Evolutionary conservation across 805 yeast genomes (phyloP), one percentile per base, ranked within the genome.

Genomic region (Debaryomyces maramus): DNA sequence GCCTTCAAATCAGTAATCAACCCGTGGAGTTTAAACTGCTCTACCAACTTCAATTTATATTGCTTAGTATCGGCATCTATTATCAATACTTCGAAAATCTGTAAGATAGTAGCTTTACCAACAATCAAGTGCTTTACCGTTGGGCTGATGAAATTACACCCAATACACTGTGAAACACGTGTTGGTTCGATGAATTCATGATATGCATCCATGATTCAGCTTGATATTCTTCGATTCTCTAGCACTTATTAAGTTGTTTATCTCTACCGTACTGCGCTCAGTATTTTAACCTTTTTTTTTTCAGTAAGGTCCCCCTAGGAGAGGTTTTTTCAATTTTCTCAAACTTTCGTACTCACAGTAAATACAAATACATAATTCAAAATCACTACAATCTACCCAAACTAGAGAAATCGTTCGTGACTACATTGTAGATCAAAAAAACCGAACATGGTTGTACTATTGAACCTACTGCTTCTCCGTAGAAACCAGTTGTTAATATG

Each of bases 121-220:
- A 85, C 77, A 11, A 88, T 64, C 52, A 90, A 65, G 48, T 84
- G 85, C 47, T 69, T 71, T 23, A 53, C 57, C 1, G 60, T 56
- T 1, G 75, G 53, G 3, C 67, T 62, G 2, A 78, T 70, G 49
- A 79, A 75, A 45, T 76, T 59, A 34, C 83, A 77, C 6, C 78
- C 66, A 17, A 81, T 47, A 33, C 84, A 72, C 45, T 77, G 78
- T n/a, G 83, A 60, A 27, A 86, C 87, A 48, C 81, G 77, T 2
- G 95, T 71, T 2, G 96, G 95, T 49, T 79, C 85, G 34, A 85
- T 72, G 49, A 88, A 72, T 58, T 85, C 88, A 48, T 83, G 80
- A 60, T 85, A 86, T 11, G 85, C 83, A 52, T 88, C 88, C 97
- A 88, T 88, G 16, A 16, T 29, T 28, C 15, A 5, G 11, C 33